Evolutionary conservation across 192 early-diverging fungal genomes (phyloP).

Genomic region (Lobosporangium transversale): DNA sequence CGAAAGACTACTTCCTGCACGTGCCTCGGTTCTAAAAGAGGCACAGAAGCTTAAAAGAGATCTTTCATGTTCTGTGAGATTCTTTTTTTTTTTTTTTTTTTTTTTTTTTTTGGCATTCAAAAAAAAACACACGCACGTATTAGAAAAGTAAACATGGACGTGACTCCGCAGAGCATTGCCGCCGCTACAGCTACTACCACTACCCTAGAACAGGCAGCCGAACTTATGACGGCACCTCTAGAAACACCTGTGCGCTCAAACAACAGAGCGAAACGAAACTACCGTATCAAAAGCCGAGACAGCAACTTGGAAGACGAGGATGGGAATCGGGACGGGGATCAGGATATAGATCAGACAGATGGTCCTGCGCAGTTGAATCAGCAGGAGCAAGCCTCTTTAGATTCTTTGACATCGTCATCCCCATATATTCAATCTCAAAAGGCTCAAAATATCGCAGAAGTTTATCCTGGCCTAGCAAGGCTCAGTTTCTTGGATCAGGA

Average conservation of each 20-base stretch:
- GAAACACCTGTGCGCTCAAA: background rate
- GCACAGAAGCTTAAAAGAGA: too few species aligned
- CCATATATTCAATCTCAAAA: conserved; percentile 48
- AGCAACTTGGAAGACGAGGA: conserved; percentile 1
- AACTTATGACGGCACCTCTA: too few species aligned
- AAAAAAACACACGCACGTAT: too few species aligned
- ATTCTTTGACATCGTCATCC: background rate
- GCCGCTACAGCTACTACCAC: too few species aligned
- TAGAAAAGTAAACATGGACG: background rate
- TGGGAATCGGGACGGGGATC: background rate
- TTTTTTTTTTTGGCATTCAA: too few species aligned
- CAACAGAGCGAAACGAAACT: conserved; percentile 28
- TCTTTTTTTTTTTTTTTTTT: too few species aligned
- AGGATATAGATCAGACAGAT: too few species aligned
- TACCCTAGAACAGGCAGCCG: background rate
- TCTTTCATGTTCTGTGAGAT: too few species aligned
- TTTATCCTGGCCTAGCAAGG: conserved; percentile 38
- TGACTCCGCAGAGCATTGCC: background rate
- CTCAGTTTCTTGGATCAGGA: conserved; percentile 46
- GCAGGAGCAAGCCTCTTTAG: background rate
- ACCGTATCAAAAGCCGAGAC: conserved; percentile 19
- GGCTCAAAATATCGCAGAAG: conserved; percentile 36
- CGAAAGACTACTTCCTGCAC: too few species aligned
- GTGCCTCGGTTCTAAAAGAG: too few species aligned
- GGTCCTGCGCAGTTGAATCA: too few species aligned